Conservation (phyloP, 495 filamentous ascomycete genomes). For the Lasiosphaeris hirsuta region DNA sequence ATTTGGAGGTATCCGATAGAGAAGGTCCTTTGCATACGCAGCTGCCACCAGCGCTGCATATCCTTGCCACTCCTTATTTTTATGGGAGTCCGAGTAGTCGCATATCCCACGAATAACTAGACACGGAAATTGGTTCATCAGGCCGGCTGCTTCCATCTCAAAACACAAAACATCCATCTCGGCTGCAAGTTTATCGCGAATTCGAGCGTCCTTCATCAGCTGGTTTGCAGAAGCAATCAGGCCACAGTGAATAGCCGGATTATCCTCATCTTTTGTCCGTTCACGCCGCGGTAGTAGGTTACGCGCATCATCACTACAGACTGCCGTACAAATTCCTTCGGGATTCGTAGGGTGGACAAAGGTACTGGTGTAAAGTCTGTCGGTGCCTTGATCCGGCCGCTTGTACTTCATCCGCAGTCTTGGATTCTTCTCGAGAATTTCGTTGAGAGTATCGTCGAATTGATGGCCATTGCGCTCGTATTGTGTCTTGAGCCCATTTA, state of each 20-base stretch:
- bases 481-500: slow-evolving; percentile 13
- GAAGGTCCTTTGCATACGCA: slow-evolving; percentile 31
- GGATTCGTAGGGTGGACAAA: slow-evolving; percentile 23
- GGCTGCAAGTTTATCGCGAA: slow-evolving; percentile 4
- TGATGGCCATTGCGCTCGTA: slow-evolving; percentile 19
- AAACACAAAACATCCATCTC: slow-evolving; percentile 20
- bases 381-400: slow-evolving; percentile 26
- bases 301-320: slow-evolving; percentile 26
- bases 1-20: slow-evolving; percentile 27
- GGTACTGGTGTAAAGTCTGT: slow-evolving; percentile 35
- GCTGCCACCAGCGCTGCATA: slow-evolving; percentile 36
- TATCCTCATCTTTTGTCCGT: slow-evolving; percentile 24
- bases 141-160: too few species aligned
- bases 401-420: slow-evolving; percentile 25
- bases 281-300: slow-evolving; percentile 25
- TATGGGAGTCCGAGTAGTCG: slow-evolving; percentile 41
- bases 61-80: slow-evolving; percentile 35
- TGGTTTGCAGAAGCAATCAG: slow-evolving; percentile 13
- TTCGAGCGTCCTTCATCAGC: not conserved
- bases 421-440: slow-evolving; percentile 18
- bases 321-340: slow-evolving; percentile 20
- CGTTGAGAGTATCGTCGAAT: slow-evolving; percentile 22
- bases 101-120: slow-evolving; percentile 39
- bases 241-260: slow-evolving; percentile 17
- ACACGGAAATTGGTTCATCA: slow-evolving; percentile 23